These are phyloP conservation scores for Panicum virgatum DNA, from an alignment of 202 grass and related monocot genomes.

Conservation along the genomic window DNA sequence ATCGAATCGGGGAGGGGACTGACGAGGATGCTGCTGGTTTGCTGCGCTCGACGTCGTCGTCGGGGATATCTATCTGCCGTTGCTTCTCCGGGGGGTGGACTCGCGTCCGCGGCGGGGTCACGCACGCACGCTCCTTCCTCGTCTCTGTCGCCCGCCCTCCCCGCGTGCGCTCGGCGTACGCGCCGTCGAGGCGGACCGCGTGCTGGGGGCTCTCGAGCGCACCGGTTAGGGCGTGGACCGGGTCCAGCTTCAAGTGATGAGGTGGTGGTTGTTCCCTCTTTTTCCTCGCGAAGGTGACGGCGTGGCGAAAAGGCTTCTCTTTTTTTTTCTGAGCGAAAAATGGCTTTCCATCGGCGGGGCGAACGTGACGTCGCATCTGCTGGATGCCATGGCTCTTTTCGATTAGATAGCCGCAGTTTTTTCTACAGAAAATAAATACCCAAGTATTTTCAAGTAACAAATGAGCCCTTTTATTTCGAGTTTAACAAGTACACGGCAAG, in stretches of 20 bases:
- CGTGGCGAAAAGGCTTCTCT: neutral
- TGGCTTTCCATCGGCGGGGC: neutral
- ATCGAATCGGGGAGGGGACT: neutral
- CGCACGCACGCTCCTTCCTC: neutral
- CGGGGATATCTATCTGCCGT: neutral
- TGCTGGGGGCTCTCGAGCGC: too few relatives aligned
- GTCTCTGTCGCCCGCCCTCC: neutral
- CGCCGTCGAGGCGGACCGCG: too few relatives aligned
- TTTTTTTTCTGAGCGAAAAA: neutral
- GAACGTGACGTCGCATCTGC: neutral
- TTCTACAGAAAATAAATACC: neutral
- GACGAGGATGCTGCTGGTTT: neutral
- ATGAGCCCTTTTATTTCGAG: too few relatives aligned
- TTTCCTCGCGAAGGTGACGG: neutral
- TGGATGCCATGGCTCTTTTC: neutral
- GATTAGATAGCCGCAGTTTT: neutral
- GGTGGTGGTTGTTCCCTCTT: neutral
- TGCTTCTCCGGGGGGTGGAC: constrained; percentile 18
- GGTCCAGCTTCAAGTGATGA: neutral
- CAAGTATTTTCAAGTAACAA: neutral
- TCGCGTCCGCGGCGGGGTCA: neutral
- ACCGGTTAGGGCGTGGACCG: neutral
- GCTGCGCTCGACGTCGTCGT: neutral
- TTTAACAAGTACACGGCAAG: too few relatives aligned
- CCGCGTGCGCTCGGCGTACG: neutral